phyloP scores from a whole-genome alignment of 345 rosid species.

The Linum usitatissimum region DNA sequence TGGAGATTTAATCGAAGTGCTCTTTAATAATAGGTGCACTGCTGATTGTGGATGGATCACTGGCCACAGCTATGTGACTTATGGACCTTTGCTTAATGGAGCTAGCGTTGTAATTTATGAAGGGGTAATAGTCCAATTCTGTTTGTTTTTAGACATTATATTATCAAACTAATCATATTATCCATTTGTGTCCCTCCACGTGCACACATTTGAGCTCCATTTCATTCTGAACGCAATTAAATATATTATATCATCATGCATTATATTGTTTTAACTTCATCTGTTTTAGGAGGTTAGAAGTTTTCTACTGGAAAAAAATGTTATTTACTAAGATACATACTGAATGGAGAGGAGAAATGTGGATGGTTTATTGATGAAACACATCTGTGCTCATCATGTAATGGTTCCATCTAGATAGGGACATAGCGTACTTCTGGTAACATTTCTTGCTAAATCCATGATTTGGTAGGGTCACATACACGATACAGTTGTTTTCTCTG shows the following conservation, averaged over 20 bases:
- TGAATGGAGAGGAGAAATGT: no score
- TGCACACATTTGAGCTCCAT: neutral
- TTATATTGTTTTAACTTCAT: no score
- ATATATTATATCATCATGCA: no score
- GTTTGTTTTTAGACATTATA: conserved; percentile 1
- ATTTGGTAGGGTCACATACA: no score
- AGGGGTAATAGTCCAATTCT: conserved; percentile 52
- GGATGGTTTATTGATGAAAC: no score
- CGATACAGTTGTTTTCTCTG: neutral
- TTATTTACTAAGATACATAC: no score
- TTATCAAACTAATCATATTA: neutral
- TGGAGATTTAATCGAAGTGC: neutral
- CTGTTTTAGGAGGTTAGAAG: no score
- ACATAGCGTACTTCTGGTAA: neutral
- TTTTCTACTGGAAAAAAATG: no score
- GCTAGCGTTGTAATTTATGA: conserved; percentile 67
- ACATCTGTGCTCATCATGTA: no score
- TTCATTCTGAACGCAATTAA: neutral
- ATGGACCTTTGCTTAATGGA: conserved; percentile 97
- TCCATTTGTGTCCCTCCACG: neutral
- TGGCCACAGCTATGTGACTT: conserved; percentile 96
- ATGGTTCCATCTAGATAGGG: neutral
- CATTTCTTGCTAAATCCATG: no score
- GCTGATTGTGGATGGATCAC: conserved; percentile 99
- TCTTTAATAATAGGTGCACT: conserved; percentile 64